Conservation (phyloP, 768 basidiomycete species). For the Chalciporus sphaerocephalus region DNA sequence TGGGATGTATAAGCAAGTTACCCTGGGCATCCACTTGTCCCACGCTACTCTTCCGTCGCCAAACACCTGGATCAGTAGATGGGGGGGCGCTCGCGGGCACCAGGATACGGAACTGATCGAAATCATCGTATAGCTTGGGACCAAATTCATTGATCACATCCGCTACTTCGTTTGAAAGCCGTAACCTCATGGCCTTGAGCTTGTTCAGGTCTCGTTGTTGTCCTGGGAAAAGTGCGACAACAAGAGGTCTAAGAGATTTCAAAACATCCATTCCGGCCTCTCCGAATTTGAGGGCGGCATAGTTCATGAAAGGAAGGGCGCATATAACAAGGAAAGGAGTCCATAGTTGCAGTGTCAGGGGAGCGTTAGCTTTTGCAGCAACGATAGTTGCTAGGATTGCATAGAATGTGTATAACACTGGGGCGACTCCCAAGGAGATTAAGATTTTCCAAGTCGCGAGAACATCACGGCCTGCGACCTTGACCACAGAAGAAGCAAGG, state of each 20-base stretch:
- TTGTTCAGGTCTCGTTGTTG: slow-evolving; percentile 77
- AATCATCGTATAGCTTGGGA: slow-evolving; percentile 82
- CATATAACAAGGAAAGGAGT: slow-evolving; percentile 76
- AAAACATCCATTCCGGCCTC: slow-evolving; percentile 97
- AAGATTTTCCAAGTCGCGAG: slow-evolving; percentile 97
- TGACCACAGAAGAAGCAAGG: slow-evolving; percentile 90
- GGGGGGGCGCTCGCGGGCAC: slow-evolving; percentile 81
- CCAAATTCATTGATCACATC: slow-evolving; percentile 85
- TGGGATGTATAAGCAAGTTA: slow-evolving; percentile 80
- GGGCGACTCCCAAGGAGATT: slow-evolving; percentile 87
- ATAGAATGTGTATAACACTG: slow-evolving; percentile 80
- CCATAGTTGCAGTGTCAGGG: slow-evolving; percentile 60
- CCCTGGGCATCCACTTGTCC: slow-evolving; percentile 86
- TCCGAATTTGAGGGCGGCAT: slow-evolving; percentile 92
- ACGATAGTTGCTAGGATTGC: slow-evolving; percentile 73
- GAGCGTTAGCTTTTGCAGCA: slow-evolving; percentile 61
- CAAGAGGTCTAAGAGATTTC: slow-evolving; percentile 85
- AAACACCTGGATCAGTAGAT: slow-evolving; percentile 68
- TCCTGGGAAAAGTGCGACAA: slow-evolving; percentile 84
- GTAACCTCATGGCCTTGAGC: slow-evolving; percentile 66
- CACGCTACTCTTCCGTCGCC: slow-evolving; percentile 74
- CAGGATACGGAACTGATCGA: slow-evolving; percentile 79
- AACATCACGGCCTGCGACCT: slow-evolving; percentile 95
- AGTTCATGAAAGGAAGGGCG: slow-evolving; percentile 82
- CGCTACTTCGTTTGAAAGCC: slow-evolving; percentile 79